phyloP scores from a whole-genome alignment of 306 rosid genomes.

The Neltuma alba region DNA sequence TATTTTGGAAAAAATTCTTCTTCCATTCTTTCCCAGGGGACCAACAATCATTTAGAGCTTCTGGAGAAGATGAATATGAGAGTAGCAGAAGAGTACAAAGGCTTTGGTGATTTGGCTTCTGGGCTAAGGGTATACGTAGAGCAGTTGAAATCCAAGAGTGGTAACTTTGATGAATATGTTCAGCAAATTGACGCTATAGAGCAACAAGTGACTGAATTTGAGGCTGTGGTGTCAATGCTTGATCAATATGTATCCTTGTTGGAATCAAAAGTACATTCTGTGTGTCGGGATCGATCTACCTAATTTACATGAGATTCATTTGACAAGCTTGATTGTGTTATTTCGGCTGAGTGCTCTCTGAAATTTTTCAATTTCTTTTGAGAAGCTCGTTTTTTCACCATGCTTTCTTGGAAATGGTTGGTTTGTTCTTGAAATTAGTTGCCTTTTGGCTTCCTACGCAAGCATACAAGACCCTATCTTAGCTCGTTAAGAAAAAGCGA shows the following conservation, averaged over 20 bases:
- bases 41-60: constrained; percentile 78
- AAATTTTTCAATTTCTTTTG: not conserved
- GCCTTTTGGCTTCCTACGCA: too few relatives aligned
- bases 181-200: constrained; percentile 80
- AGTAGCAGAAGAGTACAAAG: constrained; percentile 81
- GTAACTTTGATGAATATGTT: constrained; percentile 69
- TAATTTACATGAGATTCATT: constrained; percentile 18
- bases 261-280: constrained; percentile 69
- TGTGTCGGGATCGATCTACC: constrained; percentile 45
- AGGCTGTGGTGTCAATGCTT: constrained; percentile 82
- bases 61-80: constrained; percentile 83
- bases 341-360: not conserved
- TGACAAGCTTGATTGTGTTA: not conserved
- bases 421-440: not conserved
- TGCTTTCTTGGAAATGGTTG: not conserved
- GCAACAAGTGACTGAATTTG: constrained; percentile 84
- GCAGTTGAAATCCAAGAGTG: constrained; percentile 80
- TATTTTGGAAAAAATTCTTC: constrained; percentile 14
- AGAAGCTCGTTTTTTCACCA: not conserved
- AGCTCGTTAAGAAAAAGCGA: too few relatives aligned
- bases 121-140: constrained; percentile 86
- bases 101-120: constrained; percentile 86
- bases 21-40: constrained; percentile 52
- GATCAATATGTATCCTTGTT: constrained; percentile 67
- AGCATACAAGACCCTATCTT: too few relatives aligned